phyloP scores from a whole-genome alignment of 2,329 filamentous ascomycete genomes.

The Arachnomyces sp. region DNA sequence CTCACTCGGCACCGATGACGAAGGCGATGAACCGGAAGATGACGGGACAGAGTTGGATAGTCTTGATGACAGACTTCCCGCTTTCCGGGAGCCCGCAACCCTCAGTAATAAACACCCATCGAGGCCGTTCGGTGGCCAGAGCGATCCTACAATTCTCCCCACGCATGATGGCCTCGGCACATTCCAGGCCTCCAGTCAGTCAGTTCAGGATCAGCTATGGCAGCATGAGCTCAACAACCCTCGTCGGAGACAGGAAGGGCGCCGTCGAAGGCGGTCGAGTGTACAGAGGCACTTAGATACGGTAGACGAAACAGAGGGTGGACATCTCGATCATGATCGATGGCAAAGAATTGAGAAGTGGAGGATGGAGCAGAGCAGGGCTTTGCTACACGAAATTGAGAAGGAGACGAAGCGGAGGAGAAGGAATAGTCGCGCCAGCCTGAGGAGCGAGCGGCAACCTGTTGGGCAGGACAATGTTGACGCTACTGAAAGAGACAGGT shows the following conservation, averaged over 20 bases:
- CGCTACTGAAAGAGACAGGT: slow-evolving; percentile 30
- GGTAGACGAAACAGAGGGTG: slow-evolving; percentile 50
- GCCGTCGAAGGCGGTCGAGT: slow-evolving; percentile 47
- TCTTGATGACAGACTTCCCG: slow-evolving; percentile 82
- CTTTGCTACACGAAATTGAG: slow-evolving; percentile 81
- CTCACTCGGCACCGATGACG: slow-evolving; percentile 31
- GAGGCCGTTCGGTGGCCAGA: slow-evolving; percentile 38
- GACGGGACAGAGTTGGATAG: slow-evolving; percentile 77
- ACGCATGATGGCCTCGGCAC: slow-evolving; percentile 86
- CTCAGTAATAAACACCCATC: slow-evolving; percentile 12
- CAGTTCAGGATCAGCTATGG: slow-evolving; percentile 75
- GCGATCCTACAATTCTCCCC: slow-evolving; percentile 67
- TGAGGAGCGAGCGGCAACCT: slow-evolving; percentile 11
- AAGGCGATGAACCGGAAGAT: slow-evolving; percentile 50
- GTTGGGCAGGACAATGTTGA: slow-evolving; percentile 15
- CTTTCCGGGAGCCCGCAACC: slow-evolving; percentile 61
- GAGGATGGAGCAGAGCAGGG: slow-evolving; percentile 82
- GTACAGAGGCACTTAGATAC: slow-evolving; percentile 51
- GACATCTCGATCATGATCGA: slow-evolving; percentile 61
- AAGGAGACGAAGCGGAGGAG: slow-evolving; percentile 65
- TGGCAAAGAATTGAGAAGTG: slow-evolving; percentile 82
- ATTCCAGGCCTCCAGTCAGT: slow-evolving; percentile 60
- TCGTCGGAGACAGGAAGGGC: slow-evolving; percentile 46
- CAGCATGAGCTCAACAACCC: slow-evolving; percentile 83
- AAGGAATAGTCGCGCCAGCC: slow-evolving; percentile 14